Evolutionary conservation across 1,284 basidiomycete species (phyloP).

Genomic region (Cryptococcus sp.): DNA sequence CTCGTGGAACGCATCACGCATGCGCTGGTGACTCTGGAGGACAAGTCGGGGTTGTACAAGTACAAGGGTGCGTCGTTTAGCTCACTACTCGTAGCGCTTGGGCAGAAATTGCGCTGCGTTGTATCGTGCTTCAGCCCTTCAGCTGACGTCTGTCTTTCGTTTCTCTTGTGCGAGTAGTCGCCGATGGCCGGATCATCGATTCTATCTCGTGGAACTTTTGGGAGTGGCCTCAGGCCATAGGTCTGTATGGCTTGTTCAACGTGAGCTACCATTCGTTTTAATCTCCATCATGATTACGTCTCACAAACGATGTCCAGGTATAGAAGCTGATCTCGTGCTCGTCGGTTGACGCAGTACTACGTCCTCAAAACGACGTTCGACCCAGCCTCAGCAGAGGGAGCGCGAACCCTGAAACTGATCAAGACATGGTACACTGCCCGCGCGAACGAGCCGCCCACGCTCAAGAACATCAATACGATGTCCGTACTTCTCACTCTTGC

Average conservation of each 20-base stretch:
- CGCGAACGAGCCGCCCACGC: conserved; percentile 45
- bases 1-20: conserved; percentile 17
- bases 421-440: conserved; percentile 21
- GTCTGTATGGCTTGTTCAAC: conserved; percentile 18
- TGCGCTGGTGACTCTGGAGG: conserved; percentile 20
- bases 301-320: too few relatives aligned
- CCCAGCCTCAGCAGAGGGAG: conserved; percentile 8
- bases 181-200: conserved; percentile 20
- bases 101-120: background rate
- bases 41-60: conserved; percentile 17
- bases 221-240: conserved; percentile 27
- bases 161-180: background rate
- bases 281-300: background rate
- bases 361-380: conserved; percentile 6
- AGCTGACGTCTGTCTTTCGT: too few relatives aligned
- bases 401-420: conserved; percentile 14
- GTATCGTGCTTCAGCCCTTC: too few relatives aligned
- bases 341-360: conserved; percentile 20
- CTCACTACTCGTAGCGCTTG: background rate
- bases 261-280: conserved; percentile 3
- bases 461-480: conserved; percentile 68
- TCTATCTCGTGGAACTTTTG: conserved; percentile 16
- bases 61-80: conserved; percentile 16
- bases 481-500: conserved; percentile 62
- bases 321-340: background rate